A percentile compares a stretch with the other conserved stretches of the same genome.
phyloP scores from a whole-genome alignment of 352 stramenopile species.

The Paralagenidium karlingii region DNA sequence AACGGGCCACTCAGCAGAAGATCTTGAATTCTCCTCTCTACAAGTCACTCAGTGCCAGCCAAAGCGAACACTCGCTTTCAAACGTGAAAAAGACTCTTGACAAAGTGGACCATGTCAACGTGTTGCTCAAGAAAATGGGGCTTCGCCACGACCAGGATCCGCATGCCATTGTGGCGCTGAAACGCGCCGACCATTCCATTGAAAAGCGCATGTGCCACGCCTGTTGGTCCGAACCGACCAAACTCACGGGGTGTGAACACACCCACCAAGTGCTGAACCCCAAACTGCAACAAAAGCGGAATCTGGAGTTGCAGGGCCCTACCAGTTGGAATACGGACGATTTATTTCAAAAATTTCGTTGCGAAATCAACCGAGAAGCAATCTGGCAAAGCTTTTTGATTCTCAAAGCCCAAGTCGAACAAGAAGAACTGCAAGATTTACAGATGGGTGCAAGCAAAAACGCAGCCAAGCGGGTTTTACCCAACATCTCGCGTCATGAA shows the following conservation, averaged over 20 bases:
- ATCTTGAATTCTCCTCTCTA: slow-evolving; percentile 59
- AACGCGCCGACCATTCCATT: slow-evolving; percentile 42
- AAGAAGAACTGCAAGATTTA: slow-evolving; percentile 16
- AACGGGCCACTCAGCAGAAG: slow-evolving; percentile 24
- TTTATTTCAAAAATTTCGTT: slow-evolving; percentile 71
- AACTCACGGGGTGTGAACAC: slow-evolving; percentile 49
- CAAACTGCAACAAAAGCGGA: slow-evolving; percentile 1
- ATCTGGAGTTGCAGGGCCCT: slow-evolving; percentile 52
- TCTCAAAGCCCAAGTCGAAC: slow-evolving; percentile 18
- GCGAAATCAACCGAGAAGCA: slow-evolving; percentile 47
- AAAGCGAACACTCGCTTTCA: background rate
- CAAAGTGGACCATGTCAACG: slow-evolving; percentile 58
- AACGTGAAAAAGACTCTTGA: slow-evolving; percentile 37
- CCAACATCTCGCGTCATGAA: slow-evolving; percentile 51
- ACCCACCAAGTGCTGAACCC: slow-evolving; percentile 22
- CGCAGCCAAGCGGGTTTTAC: slow-evolving; percentile 16
- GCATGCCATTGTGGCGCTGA: slow-evolving; percentile 13
- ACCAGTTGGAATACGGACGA: slow-evolving; percentile 73
- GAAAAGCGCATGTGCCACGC: slow-evolving; percentile 75
- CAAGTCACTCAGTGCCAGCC: slow-evolving; percentile 24
- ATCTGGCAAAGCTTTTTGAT: slow-evolving; percentile 34
- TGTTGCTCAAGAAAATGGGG: slow-evolving; percentile 57
- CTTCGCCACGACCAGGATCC: slow-evolving; percentile 20
- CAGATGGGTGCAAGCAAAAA: background rate
- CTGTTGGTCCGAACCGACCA: slow-evolving; percentile 51